Conservation (phyloP, 179 eudicot genomes). For the Monotropa hypopitys region DNA sequence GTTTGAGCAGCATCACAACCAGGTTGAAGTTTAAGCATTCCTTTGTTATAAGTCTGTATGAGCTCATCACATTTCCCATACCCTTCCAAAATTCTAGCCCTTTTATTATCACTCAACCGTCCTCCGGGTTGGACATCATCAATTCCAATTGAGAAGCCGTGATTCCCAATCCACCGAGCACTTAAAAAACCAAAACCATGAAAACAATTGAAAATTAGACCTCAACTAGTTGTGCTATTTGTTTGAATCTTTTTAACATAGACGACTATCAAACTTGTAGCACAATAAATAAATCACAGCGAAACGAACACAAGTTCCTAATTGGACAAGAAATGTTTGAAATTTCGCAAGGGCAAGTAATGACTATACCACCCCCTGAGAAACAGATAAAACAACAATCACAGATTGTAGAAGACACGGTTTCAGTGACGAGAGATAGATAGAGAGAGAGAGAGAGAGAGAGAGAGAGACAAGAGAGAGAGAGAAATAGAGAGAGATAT, state of each 20-base stretch:
- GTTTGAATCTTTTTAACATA: slow-evolving; percentile 2
- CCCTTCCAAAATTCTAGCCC: slow-evolving; percentile 29
- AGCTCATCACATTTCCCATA: slow-evolving; percentile 41
- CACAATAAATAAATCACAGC: background rate
- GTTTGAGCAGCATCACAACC: slow-evolving; percentile 87
- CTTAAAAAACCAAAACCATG: slow-evolving; percentile 25
- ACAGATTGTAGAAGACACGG: background rate
- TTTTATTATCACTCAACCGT: slow-evolving; percentile 32
- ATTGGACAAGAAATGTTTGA: background rate
- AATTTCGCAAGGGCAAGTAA: background rate
- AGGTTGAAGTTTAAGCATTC: slow-evolving; percentile 48
- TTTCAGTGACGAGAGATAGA: background rate
- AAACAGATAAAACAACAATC: background rate
- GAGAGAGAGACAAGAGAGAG: too few relatives aligned
- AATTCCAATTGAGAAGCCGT: slow-evolving; percentile 96
- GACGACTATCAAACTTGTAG: background rate
- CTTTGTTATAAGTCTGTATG: slow-evolving; percentile 38
- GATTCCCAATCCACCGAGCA: slow-evolving; percentile 99
- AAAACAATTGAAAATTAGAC: background rate
- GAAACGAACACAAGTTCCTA: background rate
- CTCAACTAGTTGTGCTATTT: background rate
- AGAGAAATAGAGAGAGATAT: too few relatives aligned
- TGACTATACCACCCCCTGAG: background rate
- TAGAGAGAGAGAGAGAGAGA: too few relatives aligned
- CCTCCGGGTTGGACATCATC: slow-evolving; percentile 88